phyloP scores from a whole-genome alignment of 2,329 filamentous ascomycete species.

The Colletotrichum horii region DNA sequence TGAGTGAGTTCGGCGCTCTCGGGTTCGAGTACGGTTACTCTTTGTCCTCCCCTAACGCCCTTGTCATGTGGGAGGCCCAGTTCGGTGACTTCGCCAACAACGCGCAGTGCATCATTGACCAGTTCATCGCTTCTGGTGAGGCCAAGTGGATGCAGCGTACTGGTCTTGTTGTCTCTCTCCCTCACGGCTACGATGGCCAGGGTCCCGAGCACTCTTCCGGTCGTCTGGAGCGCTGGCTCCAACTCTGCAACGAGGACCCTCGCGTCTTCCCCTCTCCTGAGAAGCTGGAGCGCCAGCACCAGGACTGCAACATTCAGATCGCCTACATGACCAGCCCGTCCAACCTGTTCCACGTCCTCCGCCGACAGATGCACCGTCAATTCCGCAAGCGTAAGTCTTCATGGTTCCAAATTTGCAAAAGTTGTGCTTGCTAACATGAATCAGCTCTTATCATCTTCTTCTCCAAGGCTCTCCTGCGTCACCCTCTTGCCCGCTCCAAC shows the following conservation, averaged over 20 bases:
- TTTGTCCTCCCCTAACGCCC: slow-evolving; percentile 91
- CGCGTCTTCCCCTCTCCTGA: slow-evolving; percentile 87
- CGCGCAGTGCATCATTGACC: slow-evolving; percentile 97
- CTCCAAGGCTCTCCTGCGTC: slow-evolving; percentile 94
- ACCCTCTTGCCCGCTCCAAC: slow-evolving; percentile 86
- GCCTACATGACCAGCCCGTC: slow-evolving; percentile 95
- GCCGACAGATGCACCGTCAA: slow-evolving; percentile 97
- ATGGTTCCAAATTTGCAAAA: slow-evolving; percentile 25
- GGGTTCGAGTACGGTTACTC: slow-evolving; percentile 99
- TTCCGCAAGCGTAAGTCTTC: slow-evolving; percentile 90
- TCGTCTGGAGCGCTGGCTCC: slow-evolving; percentile 95
- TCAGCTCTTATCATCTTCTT: slow-evolving; percentile 95
- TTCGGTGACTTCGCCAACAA: slow-evolving; percentile 99
- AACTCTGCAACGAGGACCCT: slow-evolving; percentile 96
- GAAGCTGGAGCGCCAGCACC: slow-evolving; percentile 94
- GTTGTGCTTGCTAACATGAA: slow-evolving; percentile 25
- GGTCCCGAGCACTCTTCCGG: slow-evolving; percentile 98
- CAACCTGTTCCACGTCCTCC: slow-evolving; percentile 95
- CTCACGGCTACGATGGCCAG: slow-evolving; percentile 97
- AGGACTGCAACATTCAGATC: slow-evolving; percentile 99
- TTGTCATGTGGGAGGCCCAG: slow-evolving; percentile 99
- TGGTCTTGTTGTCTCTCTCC: slow-evolving; percentile 93
- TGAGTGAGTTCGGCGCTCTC: slow-evolving; percentile 73
- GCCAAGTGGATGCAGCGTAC: slow-evolving; percentile 99
- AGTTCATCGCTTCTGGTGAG: slow-evolving; percentile 97